Evolutionary conservation across 257 asterid species (phyloP).

Genomic region (Solanum virginianum): DNA sequence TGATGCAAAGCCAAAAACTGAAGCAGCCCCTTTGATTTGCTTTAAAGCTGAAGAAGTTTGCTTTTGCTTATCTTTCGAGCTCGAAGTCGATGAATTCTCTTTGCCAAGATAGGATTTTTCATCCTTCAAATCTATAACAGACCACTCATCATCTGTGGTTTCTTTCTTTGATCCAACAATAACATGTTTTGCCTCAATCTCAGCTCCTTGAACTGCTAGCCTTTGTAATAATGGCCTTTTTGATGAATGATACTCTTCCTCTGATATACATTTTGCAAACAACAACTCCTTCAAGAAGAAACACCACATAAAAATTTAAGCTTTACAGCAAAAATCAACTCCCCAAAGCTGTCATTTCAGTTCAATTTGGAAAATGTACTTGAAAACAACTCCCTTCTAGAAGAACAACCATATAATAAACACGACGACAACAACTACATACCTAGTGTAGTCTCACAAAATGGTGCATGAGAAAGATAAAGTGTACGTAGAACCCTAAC

Average conservation of each 20-base stretch:
- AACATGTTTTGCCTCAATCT: conserved; percentile 72
- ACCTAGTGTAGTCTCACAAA: neutral
- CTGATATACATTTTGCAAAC: conserved; percentile 72
- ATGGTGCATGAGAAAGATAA: neutral
- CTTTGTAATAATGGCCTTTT: conserved; percentile 86
- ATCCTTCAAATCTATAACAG: conserved; percentile 54
- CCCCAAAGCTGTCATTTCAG: neutral
- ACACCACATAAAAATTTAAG: neutral
- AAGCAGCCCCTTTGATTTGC: conserved; percentile 46
- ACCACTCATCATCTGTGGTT: conserved; percentile 49
- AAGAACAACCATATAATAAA: neutral
- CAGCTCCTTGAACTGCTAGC: conserved; percentile 88
- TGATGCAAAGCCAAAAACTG: conserved; percentile 39
- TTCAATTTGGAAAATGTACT: neutral
- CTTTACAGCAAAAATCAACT: neutral
- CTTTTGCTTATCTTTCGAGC: conserved; percentile 17
- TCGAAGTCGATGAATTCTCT: conserved; percentile 4
- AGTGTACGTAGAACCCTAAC: neutral
- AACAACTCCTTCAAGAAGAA: conserved; percentile 47
- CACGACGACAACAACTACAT: neutral
- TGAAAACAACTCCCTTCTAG: neutral
- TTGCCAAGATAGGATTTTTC: conserved; percentile 17
- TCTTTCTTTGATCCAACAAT: conserved; percentile 29
- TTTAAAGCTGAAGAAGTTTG: conserved; percentile 23
- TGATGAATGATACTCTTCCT: conserved; percentile 74